These are phyloP conservation scores for Taphrina sp. DNA, from an alignment of 1,139 yeast species.

Conservation along the genomic window DNA sequence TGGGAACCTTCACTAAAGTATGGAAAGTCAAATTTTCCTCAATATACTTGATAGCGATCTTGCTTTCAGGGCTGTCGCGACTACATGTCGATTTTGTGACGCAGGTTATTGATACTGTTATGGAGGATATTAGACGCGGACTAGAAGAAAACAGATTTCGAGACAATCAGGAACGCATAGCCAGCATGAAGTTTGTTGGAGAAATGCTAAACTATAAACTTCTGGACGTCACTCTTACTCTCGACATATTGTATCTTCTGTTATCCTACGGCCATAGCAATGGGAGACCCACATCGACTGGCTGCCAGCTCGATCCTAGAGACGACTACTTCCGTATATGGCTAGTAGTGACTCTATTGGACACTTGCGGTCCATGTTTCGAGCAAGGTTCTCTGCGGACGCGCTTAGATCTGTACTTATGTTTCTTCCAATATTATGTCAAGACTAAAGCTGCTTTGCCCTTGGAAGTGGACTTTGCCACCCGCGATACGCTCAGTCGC, in stretches of 20 bases:
- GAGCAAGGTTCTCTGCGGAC: conserved; percentile 39
- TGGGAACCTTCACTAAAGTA: conserved; percentile 60
- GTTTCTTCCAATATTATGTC: conserved; percentile 72
- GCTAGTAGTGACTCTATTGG: conserved; percentile 50
- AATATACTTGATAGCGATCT: conserved; percentile 52
- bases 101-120: conserved; percentile 58
- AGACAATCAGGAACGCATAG: conserved; percentile 59
- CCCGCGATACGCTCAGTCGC: conserved; percentile 50
- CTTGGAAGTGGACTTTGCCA: conserved; percentile 57
- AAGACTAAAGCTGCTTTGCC: conserved; percentile 68
- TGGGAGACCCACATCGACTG: conserved; percentile 42
- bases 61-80: conserved; percentile 49
- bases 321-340: conserved; percentile 72
- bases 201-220: conserved; percentile 56
- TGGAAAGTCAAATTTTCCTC: conserved; percentile 61
- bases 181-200: conserved; percentile 61
- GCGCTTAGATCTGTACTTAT: conserved; percentile 52
- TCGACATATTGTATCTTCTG: conserved; percentile 59
- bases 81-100: conserved; percentile 49
- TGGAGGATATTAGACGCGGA: conserved; percentile 65
- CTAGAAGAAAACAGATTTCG: conserved; percentile 65
- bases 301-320: conserved; percentile 51
- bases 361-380: conserved; percentile 40
- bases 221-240: conserved; percentile 52
- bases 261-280: conserved; percentile 61